Conservation (phyloP, 495 filamentous ascomycete species). For the Staphylotrichum tortipilum region DNA sequence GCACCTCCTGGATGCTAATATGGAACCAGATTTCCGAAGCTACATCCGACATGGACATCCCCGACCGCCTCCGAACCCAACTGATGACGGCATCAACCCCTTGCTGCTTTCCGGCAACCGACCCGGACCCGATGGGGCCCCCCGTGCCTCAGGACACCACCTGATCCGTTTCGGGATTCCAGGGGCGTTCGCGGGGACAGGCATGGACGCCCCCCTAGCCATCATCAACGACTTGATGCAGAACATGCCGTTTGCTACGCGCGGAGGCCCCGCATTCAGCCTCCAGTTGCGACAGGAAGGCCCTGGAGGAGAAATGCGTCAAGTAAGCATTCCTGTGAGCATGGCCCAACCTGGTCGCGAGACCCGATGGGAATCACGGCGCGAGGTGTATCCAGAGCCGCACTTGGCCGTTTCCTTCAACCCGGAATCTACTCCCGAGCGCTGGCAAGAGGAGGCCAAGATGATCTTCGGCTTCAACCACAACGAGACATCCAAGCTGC, state of each 20-base stretch:
- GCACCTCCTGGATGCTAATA: neutral
- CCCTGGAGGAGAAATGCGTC: slow-evolving; percentile 27
- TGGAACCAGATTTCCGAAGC: slow-evolving; percentile 31
- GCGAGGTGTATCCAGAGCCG: slow-evolving; percentile 39
- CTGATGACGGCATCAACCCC: slow-evolving; percentile 77
- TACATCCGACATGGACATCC: slow-evolving; percentile 25
- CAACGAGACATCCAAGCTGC: slow-evolving; percentile 60
- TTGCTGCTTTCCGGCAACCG: slow-evolving; percentile 45
- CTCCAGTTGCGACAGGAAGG: slow-evolving; percentile 34
- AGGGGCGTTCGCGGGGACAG: slow-evolving; percentile 11
- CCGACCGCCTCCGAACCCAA: slow-evolving; percentile 19
- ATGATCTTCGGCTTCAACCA: slow-evolving; percentile 67
- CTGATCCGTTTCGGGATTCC: slow-evolving; percentile 32
- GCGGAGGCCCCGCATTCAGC: slow-evolving; percentile 36
- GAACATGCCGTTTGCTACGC: slow-evolving; percentile 13
- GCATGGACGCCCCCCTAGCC: slow-evolving; percentile 30
- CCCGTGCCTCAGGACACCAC: slow-evolving; percentile 23
- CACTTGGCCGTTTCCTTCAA: slow-evolving; percentile 59
- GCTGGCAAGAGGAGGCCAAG: slow-evolving; percentile 88
- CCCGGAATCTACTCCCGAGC: slow-evolving; percentile 55
- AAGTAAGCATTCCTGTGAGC: slow-evolving; percentile 29
- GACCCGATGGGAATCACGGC: slow-evolving; percentile 30
- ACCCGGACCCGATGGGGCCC: slow-evolving; percentile 28
- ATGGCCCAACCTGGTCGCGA: slow-evolving; percentile 21
- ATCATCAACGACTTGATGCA: slow-evolving; percentile 37